Percentiles rank a stretch among this genome's conserved stretches.
Conservation (phyloP, 495 filamentous ascomycete species). For the Neurospora sp. region DNA sequence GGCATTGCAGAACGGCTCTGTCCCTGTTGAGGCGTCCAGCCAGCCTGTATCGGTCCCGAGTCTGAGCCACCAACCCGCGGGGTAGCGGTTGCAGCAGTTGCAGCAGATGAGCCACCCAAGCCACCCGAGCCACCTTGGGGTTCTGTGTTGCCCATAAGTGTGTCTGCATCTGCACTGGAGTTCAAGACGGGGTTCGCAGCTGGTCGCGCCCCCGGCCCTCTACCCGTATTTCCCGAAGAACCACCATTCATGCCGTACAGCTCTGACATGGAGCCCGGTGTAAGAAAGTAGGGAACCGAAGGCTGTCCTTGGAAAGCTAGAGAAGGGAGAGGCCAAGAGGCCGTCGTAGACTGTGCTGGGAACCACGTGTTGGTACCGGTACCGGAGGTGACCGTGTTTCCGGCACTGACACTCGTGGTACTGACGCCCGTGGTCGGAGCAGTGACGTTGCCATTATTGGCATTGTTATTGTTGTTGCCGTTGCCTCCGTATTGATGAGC, state of each 20-base stretch:
- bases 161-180: neutral
- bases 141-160: neutral
- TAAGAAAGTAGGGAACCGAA: neutral
- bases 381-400: neutral
- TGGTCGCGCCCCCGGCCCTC: neutral
- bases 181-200: neutral
- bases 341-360: neutral
- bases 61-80: neutral
- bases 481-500: neutral
- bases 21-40: neutral
- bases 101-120: neutral
- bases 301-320: neutral
- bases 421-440: neutral
- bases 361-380: neutral
- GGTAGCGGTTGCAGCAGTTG: neutral
- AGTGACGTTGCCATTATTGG: neutral
- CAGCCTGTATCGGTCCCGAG: neutral
- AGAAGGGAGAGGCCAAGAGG: neutral
- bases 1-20: neutral
- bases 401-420: neutral
- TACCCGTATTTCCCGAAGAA: neutral
- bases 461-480: neutral
- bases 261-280: neutral
- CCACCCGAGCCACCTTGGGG: neutral
- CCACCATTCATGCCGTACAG: neutral